These are phyloP conservation scores for Scytalidium lignicola DNA, from an alignment of 2,329 filamentous ascomycete species.

Conservation along the genomic window DNA sequence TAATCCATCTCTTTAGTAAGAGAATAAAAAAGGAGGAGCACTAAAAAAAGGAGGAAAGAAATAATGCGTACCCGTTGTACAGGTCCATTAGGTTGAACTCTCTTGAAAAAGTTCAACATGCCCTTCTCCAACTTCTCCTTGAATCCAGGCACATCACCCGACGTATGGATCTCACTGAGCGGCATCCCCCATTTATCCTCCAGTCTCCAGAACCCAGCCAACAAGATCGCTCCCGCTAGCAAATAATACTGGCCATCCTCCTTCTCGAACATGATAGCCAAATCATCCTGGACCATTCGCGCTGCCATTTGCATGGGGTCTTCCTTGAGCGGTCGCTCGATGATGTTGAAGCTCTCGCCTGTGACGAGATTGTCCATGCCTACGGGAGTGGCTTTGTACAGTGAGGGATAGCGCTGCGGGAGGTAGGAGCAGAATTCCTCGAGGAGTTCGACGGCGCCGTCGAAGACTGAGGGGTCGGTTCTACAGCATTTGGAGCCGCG, in stretches of 20 bases:
- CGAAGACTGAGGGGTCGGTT: constrained; percentile 65
- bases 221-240: constrained; percentile 67
- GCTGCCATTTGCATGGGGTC: constrained; percentile 74
- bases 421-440: constrained; percentile 70
- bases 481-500: constrained; percentile 62
- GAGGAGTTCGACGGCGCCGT: constrained; percentile 69
- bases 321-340: constrained; percentile 58
- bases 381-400: constrained; percentile 58
- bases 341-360: constrained; percentile 65
- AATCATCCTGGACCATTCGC: constrained; percentile 72
- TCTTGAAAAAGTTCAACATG: constrained; percentile 76
- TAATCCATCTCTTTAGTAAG: no score
- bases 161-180: constrained; percentile 73
- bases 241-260: constrained; percentile 77
- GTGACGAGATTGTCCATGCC: constrained; percentile 70
- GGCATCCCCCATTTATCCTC: constrained; percentile 78
- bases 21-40: background rate
- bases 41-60: constrained; percentile 3
- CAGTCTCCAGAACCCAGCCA: constrained; percentile 80
- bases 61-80: constrained; percentile 39
- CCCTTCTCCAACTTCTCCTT: constrained; percentile 67
- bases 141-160: constrained; percentile 69
- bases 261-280: constrained; percentile 77
- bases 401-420: constrained; percentile 65
- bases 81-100: constrained; percentile 62